Evolutionary conservation across 805 yeast genomes (phyloP).

Genomic region (Metschnikowia noctiluminum): DNA sequence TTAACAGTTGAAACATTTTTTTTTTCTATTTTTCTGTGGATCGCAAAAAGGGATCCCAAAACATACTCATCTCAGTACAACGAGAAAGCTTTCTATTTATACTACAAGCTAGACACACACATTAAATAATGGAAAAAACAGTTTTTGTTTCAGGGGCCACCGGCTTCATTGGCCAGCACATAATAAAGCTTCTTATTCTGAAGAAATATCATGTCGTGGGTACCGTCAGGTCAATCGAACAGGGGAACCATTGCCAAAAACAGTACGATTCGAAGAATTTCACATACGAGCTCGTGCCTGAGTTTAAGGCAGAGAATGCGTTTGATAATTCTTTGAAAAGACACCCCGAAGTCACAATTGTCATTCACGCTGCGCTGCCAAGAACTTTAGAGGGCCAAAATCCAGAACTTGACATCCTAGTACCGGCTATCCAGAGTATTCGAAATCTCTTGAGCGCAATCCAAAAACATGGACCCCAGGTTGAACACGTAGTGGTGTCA

Average conservation of each 20-base stretch:
- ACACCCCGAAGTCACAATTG: slow-evolving; percentile 25
- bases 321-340: slow-evolving; percentile 26
- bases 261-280: slow-evolving; percentile 3
- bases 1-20: no score
- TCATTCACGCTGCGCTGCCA: slow-evolving; percentile 37
- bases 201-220: slow-evolving; percentile 43
- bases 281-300: slow-evolving; percentile 21
- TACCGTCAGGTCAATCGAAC: slow-evolving; percentile 39
- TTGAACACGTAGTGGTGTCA: slow-evolving; percentile 8
- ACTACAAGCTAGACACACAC: no score
- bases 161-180: slow-evolving; percentile 48
- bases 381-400: slow-evolving; percentile 20
- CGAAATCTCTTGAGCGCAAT: slow-evolving; percentile 34
- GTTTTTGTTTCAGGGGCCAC: slow-evolving; percentile 22
- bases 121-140: not conserved
- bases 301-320: slow-evolving; percentile 22
- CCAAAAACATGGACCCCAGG: slow-evolving; percentile 36
- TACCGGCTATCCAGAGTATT: slow-evolving; percentile 44
- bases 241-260: slow-evolving; percentile 29
- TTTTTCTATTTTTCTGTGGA: no score
- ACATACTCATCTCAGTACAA: no score
- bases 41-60: no score
- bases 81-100: no score
- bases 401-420: slow-evolving; percentile 46
- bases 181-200: slow-evolving; percentile 33